phyloP scores from a whole-genome alignment of 1,139 yeast genomes.

The Taphrina deformans region DNA sequence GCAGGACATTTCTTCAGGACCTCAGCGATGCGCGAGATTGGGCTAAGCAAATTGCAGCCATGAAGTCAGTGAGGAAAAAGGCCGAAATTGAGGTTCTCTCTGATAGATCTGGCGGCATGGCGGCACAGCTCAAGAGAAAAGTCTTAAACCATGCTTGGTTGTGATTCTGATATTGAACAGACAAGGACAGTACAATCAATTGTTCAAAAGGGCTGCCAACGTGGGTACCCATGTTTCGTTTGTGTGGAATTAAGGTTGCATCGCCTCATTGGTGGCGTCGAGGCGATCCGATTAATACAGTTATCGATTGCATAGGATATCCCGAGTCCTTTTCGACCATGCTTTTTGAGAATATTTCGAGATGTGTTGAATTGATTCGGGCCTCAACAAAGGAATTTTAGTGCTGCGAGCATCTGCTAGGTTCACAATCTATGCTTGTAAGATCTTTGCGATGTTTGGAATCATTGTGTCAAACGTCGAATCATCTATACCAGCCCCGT shows the following conservation, averaged over 20 bases:
- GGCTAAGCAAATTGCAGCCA: neutral
- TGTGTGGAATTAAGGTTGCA: slow-evolving; percentile 2
- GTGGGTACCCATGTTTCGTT: too few species aligned
- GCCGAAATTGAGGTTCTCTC: slow-evolving; percentile 25
- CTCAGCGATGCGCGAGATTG: neutral
- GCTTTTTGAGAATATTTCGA: too few species aligned
- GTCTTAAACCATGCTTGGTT: neutral
- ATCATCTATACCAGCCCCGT: too few species aligned
- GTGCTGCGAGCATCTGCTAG: too few species aligned
- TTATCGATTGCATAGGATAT: neutral
- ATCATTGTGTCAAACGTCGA: neutral
- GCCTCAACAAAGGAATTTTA: too few species aligned
- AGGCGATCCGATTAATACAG: neutral
- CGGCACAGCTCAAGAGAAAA: neutral
- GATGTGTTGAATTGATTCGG: too few species aligned
- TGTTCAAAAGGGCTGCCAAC: too few species aligned
- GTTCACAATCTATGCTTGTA: neutral
- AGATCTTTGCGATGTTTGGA: neutral
- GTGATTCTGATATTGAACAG: too few species aligned
- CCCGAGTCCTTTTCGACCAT: neutral
- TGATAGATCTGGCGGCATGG: neutral
- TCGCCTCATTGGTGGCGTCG: neutral
- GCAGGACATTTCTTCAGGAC: neutral
- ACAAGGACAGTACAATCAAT: too few species aligned
- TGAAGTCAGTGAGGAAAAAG: neutral